Evolutionary conservation across 768 basidiomycete genomes (phyloP).

Genomic region (Hygrocybe punicea): DNA sequence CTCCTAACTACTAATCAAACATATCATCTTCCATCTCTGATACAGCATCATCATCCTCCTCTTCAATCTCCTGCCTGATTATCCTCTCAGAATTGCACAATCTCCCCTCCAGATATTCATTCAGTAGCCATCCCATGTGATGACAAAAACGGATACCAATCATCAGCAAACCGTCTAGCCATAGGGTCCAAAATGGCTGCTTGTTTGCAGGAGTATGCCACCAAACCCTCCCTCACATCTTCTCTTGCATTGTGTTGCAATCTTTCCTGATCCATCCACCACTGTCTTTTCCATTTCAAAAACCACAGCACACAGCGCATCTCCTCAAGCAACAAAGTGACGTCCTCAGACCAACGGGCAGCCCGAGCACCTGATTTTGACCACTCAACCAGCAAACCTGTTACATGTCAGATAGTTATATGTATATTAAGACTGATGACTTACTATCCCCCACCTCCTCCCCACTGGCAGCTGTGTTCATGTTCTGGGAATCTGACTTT

Average conservation of each 20-base stretch:
- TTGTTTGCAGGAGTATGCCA: constrained; percentile 6
- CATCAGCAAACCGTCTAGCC: neutral
- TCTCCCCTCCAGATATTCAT: neutral
- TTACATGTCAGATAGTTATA: constrained; percentile 1
- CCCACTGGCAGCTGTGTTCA: too few species aligned
- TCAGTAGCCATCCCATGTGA: neutral
- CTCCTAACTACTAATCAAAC: neutral
- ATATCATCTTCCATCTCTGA: neutral
- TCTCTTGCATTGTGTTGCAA: neutral
- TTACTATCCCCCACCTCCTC: neutral
- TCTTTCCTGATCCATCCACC: neutral
- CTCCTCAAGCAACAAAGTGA: constrained; percentile 24
- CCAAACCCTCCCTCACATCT: constrained; percentile 6
- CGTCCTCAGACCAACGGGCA: constrained; percentile 23
- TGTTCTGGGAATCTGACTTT: too few species aligned
- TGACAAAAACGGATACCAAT: neutral
- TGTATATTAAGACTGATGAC: neutral
- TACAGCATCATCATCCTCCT: neutral
- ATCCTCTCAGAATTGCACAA: neutral
- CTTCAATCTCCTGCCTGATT: neutral
- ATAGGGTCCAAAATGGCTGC: neutral
- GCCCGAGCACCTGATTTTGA: constrained; percentile 17
- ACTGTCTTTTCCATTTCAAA: constrained; percentile 16
- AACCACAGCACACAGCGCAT: constrained; percentile 23
- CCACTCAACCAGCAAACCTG: constrained; percentile 21